These are phyloP conservation scores for Prosopis cineraria DNA, from an alignment of 306 rosid genomes.

Conservation along the genomic window DNA sequence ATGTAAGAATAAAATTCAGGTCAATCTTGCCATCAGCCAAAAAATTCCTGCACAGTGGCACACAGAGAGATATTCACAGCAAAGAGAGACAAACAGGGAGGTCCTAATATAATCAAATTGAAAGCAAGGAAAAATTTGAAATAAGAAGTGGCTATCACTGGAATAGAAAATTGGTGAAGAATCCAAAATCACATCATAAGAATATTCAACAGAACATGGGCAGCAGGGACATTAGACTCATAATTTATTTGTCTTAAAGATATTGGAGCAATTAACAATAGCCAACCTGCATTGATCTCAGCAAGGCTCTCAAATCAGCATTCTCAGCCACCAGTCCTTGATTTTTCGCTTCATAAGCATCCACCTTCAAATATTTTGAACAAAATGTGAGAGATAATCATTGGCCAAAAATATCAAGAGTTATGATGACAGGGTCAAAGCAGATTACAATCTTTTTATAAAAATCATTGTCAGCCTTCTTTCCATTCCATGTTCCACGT, in stretches of 20 bases:
- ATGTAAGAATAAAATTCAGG: not conserved
- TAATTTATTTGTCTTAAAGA: constrained; percentile 21
- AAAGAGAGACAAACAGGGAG: not conserved
- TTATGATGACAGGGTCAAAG: constrained; percentile 27
- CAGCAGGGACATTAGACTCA: not conserved
- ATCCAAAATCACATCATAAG: constrained; percentile 27
- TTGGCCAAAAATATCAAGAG: not conserved
- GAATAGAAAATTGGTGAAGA: constrained; percentile 15
- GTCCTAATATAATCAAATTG: not conserved
- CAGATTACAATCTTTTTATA: constrained; percentile 73
- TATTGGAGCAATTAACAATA: constrained; percentile 23
- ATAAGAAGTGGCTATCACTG: constrained; percentile 1
- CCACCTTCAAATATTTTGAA: constrained; percentile 60
- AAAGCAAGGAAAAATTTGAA: not conserved
- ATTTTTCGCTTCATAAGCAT: constrained; percentile 91
- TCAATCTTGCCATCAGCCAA: not conserved
- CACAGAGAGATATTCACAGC: not conserved
- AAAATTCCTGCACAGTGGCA: not conserved
- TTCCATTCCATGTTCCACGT: constrained; percentile 99
- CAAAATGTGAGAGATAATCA: constrained; percentile 17
- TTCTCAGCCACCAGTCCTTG: constrained; percentile 89
- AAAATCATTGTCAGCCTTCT: constrained; percentile 96
- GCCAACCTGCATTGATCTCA: constrained; percentile 96
- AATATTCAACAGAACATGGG: constrained; percentile 11
- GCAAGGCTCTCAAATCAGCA: constrained; percentile 85